These are phyloP conservation scores for Fistulifera pelliculosa DNA, from an alignment of 108 stramenopile species.

Conservation along the genomic window DNA sequence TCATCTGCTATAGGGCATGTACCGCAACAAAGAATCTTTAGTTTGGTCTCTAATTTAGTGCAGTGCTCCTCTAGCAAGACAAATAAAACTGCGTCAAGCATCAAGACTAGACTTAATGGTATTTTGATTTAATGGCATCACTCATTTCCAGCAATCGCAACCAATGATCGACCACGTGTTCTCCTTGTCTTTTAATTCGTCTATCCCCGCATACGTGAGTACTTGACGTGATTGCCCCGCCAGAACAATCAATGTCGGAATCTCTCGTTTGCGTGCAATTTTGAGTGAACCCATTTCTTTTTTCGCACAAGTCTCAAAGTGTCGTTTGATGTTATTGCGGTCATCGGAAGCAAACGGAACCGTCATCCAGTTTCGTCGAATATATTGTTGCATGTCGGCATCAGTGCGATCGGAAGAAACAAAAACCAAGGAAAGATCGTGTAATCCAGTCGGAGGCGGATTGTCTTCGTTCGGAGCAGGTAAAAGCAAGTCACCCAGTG, in stretches of 20 bases:
- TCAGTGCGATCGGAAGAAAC: conserved; percentile 50
- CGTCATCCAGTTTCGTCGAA: conserved; percentile 32
- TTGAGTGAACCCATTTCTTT: conserved; percentile 35
- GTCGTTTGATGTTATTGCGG: conserved; percentile 33
- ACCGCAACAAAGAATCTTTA: too few relatives aligned
- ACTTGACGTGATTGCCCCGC: conserved; percentile 43
- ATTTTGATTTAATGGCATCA: conserved; percentile 3
- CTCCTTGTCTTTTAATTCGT: conserved; percentile 36
- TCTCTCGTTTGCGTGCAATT: conserved; percentile 39
- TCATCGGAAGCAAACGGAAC: conserved; percentile 47
- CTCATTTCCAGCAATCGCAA: conserved; percentile 9
- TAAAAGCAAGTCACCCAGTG: conserved; percentile 30
- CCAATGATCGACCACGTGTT: conserved; percentile 31
- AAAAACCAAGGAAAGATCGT: conserved; percentile 41
- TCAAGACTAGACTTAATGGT: not conserved
- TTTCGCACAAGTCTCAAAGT: conserved; percentile 46
- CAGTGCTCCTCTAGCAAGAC: too few relatives aligned
- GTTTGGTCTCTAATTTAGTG: too few relatives aligned
- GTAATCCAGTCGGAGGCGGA: conserved; percentile 8
- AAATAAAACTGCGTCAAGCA: too few relatives aligned
- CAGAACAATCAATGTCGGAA: conserved; percentile 55
- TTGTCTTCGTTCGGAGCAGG: conserved; percentile 7
- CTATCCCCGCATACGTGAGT: conserved; percentile 35
- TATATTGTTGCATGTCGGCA: conserved; percentile 32
- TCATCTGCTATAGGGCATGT: too few relatives aligned